Percentiles rank a stretch among this genome's conserved stretches.
phyloP scores from a whole-genome alignment of 352 stramenopile genomes.

The Pythium aquatile region DNA sequence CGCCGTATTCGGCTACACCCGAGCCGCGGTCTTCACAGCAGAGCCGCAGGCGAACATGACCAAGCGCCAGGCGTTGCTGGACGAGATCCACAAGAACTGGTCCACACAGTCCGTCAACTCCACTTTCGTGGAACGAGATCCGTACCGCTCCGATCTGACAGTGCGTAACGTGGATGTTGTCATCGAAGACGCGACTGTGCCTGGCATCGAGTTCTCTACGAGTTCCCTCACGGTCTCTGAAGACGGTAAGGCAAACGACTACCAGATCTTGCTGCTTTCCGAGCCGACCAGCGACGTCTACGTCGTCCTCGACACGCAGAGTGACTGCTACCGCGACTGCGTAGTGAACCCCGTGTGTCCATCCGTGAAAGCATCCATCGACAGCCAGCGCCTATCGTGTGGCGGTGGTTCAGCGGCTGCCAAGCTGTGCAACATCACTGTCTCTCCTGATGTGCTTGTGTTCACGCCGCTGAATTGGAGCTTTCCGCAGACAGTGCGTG shows the following conservation, averaged over 20 bases:
- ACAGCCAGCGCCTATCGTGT: slow-evolving; percentile 3
- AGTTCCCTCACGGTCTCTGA: slow-evolving; percentile 64
- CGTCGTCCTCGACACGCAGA: slow-evolving; percentile 44
- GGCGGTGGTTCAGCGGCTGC: slow-evolving; percentile 14
- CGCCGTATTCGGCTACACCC: slow-evolving; percentile 4
- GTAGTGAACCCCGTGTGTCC: slow-evolving; percentile 14
- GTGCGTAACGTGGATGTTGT: slow-evolving; percentile 11
- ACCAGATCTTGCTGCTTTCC: slow-evolving; percentile 65
- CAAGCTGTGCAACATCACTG: slow-evolving; percentile 67
- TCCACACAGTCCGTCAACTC: slow-evolving; percentile 30
- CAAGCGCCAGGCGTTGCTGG: slow-evolving; percentile 13
- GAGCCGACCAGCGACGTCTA: slow-evolving; percentile 53
- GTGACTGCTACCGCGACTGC: slow-evolving; percentile 60
- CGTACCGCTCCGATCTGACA: slow-evolving; percentile 11
- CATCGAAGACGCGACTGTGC: slow-evolving; percentile 53
- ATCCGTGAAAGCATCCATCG: background rate
- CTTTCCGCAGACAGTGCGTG: slow-evolving; percentile 58
- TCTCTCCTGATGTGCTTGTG: slow-evolving; percentile 43
- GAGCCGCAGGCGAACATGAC: background rate
- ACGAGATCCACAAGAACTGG: slow-evolving; percentile 39
- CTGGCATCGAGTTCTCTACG: slow-evolving; percentile 68
- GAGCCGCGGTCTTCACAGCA: background rate
- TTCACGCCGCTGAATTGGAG: slow-evolving; percentile 61
- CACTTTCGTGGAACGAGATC: slow-evolving; percentile 20
- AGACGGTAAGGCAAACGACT: slow-evolving; percentile 65